Base-by-base conservation (phyloP, 106 monocot species). In the Vanilla planifolia region DNA sequence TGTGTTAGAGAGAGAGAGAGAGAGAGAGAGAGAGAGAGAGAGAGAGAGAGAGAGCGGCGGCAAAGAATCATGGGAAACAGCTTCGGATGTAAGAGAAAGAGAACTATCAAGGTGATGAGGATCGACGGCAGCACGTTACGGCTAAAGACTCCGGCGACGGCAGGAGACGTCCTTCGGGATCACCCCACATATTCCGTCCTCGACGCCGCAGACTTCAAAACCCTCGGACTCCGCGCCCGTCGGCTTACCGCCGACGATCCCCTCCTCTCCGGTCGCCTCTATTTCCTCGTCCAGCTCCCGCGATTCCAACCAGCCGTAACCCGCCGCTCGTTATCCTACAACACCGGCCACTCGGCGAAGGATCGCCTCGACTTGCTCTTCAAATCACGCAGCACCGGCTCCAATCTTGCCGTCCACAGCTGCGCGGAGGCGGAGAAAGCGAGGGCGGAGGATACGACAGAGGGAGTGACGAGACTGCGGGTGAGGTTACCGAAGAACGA, bases 291-390 rank as follows among this genome's bases (percentile, higher is more conserved):
- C 1, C 53, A 69, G 47, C 76, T 76, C 30, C 85, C 85, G 15
- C 30, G 63, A 8, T 47, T 51, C 20, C 75, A 36, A 24, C 21
- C 71, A 27, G 28, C 59, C 70, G 41, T 20, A 14, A 68, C 79
- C 0, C 61, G 77, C 25, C 4, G 85, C 20, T 73, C 85, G 0
- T 73, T 69, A 77, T 80, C 80, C 22, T 80, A 76, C 0, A 56
- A 64, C 43, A 55, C 80, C 4, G 64, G 64, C 13, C 37, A 73
- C 21, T 46, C 69, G 17, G 80, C 85, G 13, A 72, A 62, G 57
- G 85, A 85, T 35, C 45, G 85, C 37, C 67, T 85, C 3, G 85
- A 85, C 47, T 73, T 69, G 37, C 48, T 85, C 37, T 70, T 55
- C 76, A 69, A 80, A 28, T 63, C 73, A 9, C 68, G 76, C 30